Conservation (phyloP, 768 basidiomycete species). For the Wakefieldia striispora region DNA sequence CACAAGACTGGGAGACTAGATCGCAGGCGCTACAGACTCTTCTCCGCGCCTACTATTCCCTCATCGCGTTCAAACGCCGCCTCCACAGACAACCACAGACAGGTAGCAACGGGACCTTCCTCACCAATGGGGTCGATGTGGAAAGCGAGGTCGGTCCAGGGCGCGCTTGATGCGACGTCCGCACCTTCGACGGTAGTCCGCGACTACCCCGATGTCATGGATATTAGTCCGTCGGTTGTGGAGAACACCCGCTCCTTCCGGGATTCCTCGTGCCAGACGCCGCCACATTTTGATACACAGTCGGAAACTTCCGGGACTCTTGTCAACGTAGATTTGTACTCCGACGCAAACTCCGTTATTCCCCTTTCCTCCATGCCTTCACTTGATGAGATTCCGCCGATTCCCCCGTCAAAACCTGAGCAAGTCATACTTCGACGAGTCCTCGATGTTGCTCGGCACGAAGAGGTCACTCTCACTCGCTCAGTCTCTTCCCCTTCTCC, state of each 20-base stretch:
- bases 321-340: slow-evolving; percentile 5
- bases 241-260: neutral
- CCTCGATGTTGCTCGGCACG: no score
- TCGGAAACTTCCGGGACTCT: slow-evolving; percentile 25
- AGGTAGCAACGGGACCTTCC: neutral
- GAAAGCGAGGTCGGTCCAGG: neutral
- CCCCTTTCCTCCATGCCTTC: neutral
- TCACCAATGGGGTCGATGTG: neutral
- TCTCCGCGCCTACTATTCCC: slow-evolving; percentile 13
- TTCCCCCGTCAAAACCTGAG: slow-evolving; percentile 8
- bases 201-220: slow-evolving; percentile 21
- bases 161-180: neutral
- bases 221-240: slow-evolving; percentile 10
- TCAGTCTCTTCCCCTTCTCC: slow-evolving; percentile 23
- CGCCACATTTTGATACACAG: neutral
- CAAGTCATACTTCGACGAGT: slow-evolving; percentile 36
- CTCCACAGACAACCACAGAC: neutral
- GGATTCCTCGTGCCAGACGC: slow-evolving; percentile 7
- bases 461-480: slow-evolving; percentile 43
- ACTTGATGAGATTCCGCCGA: slow-evolving; percentile 6
- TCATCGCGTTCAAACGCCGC: neutral
- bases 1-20: slow-evolving; percentile 7
- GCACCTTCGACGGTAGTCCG: neutral
- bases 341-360: slow-evolving; percentile 10
- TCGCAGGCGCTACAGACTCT: slow-evolving; percentile 15